Base-by-base conservation (phyloP, 2,329 filamentous ascomycete genomes). In the Graphium sp. region DNA sequence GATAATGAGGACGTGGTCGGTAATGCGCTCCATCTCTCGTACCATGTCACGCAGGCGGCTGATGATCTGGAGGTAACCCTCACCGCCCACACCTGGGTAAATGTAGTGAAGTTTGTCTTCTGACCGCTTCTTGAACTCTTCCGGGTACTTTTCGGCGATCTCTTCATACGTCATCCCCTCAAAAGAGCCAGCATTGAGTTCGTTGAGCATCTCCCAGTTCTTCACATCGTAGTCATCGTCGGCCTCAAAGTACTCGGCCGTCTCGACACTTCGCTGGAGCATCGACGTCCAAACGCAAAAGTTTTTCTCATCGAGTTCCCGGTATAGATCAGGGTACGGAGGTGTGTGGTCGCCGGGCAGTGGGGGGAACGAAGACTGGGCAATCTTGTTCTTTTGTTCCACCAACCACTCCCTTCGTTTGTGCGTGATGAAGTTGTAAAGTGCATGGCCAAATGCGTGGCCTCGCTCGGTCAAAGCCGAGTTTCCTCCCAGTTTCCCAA, bases 211-310 rank as follows among this genome's bases (percentile, higher is more conserved):
- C 44, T 85, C 80, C 83, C 87, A 93, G 40, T 92, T 81, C 58
- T 98, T 98, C 41, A 91, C 75, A 39, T 95, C 89, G 48, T 87
- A 93, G 30, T 93, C 82, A 14, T 95, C 87, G 38, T 95, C 89
- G 0, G 60, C 64, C 39, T 92, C 80, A 48, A 95, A 98, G 48
- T 79, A 78, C 37, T 89, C 74, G 1, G 79, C 84, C 1, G 85
- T 91, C 45, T 93, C 74, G 28, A 89, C 75, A 34, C 81, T 84
- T 37, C 89, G 79, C 47, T 80, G 77, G 37, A 98, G 68, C 87
- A 95, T 95, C 3, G 82, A 92, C 1, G 87, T 94, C 89, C 89
- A 98, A 11, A 98, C 82, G 49, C 89, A 98, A 47, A 94, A 95
- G 47, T 83, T 83, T 58, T 93, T 92, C 43, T 80, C 67, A 18